These are phyloP conservation scores for Inonotus obliquus DNA, from an alignment of 1,284 basidiomycete species.

Conservation along the genomic window DNA sequence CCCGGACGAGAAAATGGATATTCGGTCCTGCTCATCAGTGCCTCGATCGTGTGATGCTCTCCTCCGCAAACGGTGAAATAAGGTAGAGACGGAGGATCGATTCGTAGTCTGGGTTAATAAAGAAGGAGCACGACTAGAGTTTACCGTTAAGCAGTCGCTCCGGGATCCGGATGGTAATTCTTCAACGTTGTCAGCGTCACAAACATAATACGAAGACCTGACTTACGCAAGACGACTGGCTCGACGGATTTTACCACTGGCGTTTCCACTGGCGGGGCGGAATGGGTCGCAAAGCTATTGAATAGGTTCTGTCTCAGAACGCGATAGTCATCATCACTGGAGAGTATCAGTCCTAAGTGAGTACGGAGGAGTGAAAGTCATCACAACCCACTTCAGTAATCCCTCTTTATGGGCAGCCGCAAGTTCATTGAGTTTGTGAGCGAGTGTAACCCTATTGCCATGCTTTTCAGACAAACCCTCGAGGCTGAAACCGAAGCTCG, in stretches of 20 bases:
- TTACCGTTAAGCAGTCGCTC: slow-evolving; percentile 16
- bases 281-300: slow-evolving; percentile 58
- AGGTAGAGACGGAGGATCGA: slow-evolving; percentile 51
- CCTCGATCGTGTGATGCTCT: slow-evolving; percentile 25
- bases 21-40: neutral
- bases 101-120: slow-evolving; percentile 56
- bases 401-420: slow-evolving; percentile 74
- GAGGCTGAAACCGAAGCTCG: slow-evolving; percentile 16
- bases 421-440: slow-evolving; percentile 71
- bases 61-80: slow-evolving; percentile 53
- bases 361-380: neutral
- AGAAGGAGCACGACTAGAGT: slow-evolving; percentile 45
- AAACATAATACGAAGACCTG: slow-evolving; percentile 26
- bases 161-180: slow-evolving; percentile 12
- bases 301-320: slow-evolving; percentile 71
- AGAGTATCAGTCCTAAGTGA: slow-evolving; percentile 6
- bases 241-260: slow-evolving; percentile 49
- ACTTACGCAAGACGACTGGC: slow-evolving; percentile 28
- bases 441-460: slow-evolving; percentile 54
- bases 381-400: slow-evolving; percentile 56
- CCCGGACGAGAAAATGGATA: slow-evolving; percentile 3
- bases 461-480: neutral
- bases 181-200: slow-evolving; percentile 12
- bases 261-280: slow-evolving; percentile 52
- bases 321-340: slow-evolving; percentile 76